These are phyloP conservation scores for Hanseniaspora vineae DNA, from an alignment of 805 yeast genomes.

Conservation along the genomic window DNA sequence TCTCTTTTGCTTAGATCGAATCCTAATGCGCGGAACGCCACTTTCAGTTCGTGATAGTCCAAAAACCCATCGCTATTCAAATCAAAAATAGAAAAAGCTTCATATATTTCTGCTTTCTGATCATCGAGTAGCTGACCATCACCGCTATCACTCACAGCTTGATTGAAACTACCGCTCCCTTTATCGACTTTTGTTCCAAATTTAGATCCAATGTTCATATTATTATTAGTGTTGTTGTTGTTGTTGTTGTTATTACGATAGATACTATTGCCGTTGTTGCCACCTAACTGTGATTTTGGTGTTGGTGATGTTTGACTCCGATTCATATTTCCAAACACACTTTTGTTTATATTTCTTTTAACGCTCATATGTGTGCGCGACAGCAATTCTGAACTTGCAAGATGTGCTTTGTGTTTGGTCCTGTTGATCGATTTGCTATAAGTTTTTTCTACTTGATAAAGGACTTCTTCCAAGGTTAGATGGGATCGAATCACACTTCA, in stretches of 20 bases:
- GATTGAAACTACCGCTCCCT: constrained; percentile 2
- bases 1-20: constrained; percentile 71
- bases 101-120: constrained; percentile 82
- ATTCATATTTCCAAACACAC: neutral
- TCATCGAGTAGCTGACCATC: constrained; percentile 62
- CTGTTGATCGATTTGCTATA: neutral
- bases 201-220: neutral
- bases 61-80: constrained; percentile 82
- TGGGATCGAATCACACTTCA: too few species aligned
- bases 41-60: constrained; percentile 88
- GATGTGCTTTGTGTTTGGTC: too few species aligned
- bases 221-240: too few species aligned
- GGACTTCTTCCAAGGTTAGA: too few species aligned
- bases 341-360: neutral
- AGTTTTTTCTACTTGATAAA: too few species aligned
- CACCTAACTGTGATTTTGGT: neutral
- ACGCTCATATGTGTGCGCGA: constrained; percentile 3
- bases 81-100: constrained; percentile 85
- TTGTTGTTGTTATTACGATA: too few species aligned
- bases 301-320: neutral
- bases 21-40: constrained; percentile 88
- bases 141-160: neutral
- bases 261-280: neutral
- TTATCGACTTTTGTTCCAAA: neutral
- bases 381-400: neutral